Evolutionary conservation across 2,329 filamentous ascomycete genomes (phyloP).

Genomic region (Microcyclospora tardicrescens): DNA sequence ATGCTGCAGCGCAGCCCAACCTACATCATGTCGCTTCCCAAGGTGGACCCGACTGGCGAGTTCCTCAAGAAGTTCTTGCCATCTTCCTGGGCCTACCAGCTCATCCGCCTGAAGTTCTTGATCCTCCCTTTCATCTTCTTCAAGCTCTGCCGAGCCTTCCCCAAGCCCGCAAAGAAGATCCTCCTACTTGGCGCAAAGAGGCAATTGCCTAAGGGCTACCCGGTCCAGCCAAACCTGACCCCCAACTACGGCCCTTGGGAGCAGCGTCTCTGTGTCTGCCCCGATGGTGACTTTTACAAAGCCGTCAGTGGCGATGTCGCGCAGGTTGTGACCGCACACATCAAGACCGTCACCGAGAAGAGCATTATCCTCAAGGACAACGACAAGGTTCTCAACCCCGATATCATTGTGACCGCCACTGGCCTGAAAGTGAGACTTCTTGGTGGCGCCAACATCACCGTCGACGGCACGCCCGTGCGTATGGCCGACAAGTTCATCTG

Average conservation of each 20-base stretch:
- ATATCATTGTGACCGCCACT: constrained; percentile 54
- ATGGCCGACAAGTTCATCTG: constrained; percentile 42
- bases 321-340: constrained; percentile 42
- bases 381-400: constrained; percentile 35
- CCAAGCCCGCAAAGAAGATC: constrained; percentile 15
- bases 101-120: constrained; percentile 25
- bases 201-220: constrained; percentile 35
- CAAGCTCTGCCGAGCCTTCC: constrained; percentile 22
- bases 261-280: constrained; percentile 62
- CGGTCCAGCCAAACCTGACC: constrained; percentile 28
- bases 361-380: constrained; percentile 35
- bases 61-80: constrained; percentile 9
- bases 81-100: constrained; percentile 6
- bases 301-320: constrained; percentile 39
- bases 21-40: constrained; percentile 33
- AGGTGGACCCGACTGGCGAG: constrained; percentile 9
- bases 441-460: constrained; percentile 32
- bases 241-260: constrained; percentile 44
- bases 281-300: constrained; percentile 47
- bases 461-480: constrained; percentile 39
- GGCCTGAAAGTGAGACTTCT: constrained; percentile 45
- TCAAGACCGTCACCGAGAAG: constrained; percentile 37
- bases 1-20: constrained; percentile 71
- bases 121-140: constrained; percentile 23
- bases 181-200: constrained; percentile 33